These are phyloP conservation scores for Aureobasidium mangrovei DNA, from an alignment of 2,329 filamentous ascomycete species.

Conservation along the genomic window DNA sequence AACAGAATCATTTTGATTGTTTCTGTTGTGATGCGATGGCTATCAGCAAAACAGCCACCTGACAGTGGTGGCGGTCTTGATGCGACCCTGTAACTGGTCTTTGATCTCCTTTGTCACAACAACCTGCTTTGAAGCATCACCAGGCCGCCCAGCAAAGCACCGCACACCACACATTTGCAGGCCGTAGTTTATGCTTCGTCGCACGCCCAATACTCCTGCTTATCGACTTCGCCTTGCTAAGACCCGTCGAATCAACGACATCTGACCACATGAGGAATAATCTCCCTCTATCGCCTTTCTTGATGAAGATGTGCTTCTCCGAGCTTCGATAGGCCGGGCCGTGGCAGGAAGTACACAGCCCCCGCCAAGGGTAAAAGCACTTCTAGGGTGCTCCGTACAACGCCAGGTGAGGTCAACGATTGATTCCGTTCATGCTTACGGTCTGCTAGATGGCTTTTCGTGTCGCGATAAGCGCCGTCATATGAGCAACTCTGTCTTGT, in stretches of 20 bases:
- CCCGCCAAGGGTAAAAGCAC: conserved; percentile 1
- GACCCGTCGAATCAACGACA: neutral
- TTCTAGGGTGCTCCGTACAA: neutral
- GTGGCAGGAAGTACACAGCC: conserved; percentile 5
- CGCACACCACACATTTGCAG: neutral
- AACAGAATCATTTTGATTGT: neutral
- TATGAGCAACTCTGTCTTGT: neutral
- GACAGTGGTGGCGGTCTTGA: conserved; percentile 7
- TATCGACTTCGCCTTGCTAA: neutral
- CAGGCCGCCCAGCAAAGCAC: neutral
- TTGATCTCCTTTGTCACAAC: neutral
- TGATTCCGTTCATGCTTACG: neutral
- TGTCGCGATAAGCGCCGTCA: neutral
- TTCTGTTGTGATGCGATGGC: conserved; percentile 5
- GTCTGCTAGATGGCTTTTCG: neutral
- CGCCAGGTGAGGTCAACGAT: neutral
- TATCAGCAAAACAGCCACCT: neutral
- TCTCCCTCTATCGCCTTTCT: conserved; percentile 1
- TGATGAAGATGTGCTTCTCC: neutral
- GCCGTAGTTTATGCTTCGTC: neutral
- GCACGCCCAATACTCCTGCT: neutral
- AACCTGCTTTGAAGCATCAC: neutral
- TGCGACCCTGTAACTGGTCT: neutral
- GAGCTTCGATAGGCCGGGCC: conserved; percentile 5
- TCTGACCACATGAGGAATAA: neutral